Conservation (phyloP, 768 basidiomycete genomes). For the Rhodocollybia butyracea region DNA sequence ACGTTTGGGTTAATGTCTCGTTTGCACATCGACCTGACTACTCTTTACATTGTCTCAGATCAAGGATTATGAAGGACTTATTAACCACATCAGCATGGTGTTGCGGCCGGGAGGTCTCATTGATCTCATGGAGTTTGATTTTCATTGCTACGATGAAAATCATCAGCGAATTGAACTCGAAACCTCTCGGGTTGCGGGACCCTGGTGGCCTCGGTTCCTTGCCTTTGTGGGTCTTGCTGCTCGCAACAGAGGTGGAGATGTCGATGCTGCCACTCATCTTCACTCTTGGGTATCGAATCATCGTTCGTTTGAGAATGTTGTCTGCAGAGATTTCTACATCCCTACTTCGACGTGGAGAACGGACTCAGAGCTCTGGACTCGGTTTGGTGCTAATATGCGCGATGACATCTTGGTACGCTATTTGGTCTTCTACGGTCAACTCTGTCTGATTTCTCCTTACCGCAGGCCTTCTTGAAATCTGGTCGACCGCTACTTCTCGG, state of each 20-base stretch:
- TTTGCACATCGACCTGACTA: constrained; percentile 12
- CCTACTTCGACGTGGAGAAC: constrained; percentile 55
- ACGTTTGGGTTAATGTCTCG: constrained; percentile 25
- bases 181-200: constrained; percentile 39
- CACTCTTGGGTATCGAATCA: constrained; percentile 52
- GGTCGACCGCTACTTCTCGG: constrained; percentile 68
- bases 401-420: constrained; percentile 55
- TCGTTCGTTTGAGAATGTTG: constrained; percentile 55
- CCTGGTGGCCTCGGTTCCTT: constrained; percentile 67
- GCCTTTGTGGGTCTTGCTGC: constrained; percentile 51
- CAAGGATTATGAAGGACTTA: constrained; percentile 58
- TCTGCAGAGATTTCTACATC: constrained; percentile 58
- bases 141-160: constrained; percentile 54
- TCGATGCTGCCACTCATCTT: constrained; percentile 59
- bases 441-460: neutral
- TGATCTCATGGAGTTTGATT: constrained; percentile 68
- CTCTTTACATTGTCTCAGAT: constrained; percentile 49
- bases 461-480: constrained; percentile 65
- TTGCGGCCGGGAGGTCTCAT: constrained; percentile 71
- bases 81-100: constrained; percentile 64
- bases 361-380: constrained; percentile 33
- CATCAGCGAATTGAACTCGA: constrained; percentile 40
- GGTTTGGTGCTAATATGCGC: constrained; percentile 43
- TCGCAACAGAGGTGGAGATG: constrained; percentile 52
- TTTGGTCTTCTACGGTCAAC: neutral